Evolutionary conservation across 2,329 filamentous ascomycete species (phyloP).

Genomic region (Penicillium sp.): DNA sequence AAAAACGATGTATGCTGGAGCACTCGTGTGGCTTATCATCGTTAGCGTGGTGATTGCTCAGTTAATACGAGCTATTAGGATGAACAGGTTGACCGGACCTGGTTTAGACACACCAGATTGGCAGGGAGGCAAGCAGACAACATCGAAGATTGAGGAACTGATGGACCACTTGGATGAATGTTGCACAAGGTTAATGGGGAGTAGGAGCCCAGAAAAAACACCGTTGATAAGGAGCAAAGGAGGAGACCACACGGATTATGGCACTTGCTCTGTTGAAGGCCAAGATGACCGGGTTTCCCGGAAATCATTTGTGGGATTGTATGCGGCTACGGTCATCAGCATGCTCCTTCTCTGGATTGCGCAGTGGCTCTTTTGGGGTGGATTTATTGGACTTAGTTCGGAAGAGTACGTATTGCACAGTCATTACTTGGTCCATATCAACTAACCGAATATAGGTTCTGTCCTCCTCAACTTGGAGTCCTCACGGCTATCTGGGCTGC

Average conservation of each 20-base stretch:
- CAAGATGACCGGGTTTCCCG: background rate
- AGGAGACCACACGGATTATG: background rate
- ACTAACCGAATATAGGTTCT: background rate
- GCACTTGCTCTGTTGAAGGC: background rate
- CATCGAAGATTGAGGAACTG: background rate
- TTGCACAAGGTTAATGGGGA: background rate
- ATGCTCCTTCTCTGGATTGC: background rate
- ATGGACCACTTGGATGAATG: background rate
- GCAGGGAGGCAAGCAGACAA: background rate
- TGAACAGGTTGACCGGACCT: background rate
- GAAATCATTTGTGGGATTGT: background rate
- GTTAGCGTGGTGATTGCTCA: background rate
- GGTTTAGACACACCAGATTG: background rate
- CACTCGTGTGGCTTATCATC: background rate
- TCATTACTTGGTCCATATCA: background rate
- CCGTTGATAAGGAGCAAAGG: background rate
- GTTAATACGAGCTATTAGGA: background rate
- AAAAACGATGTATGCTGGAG: background rate
- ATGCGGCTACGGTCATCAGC: background rate
- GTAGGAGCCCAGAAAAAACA: background rate
- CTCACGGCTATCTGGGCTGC: background rate
- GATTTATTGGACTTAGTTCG: background rate
- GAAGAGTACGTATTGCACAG: background rate
- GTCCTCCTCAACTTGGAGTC: background rate
- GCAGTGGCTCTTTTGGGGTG: background rate